These are phyloP conservation scores for Xerocomus brunneocitrinus DNA, from an alignment of 768 basidiomycete species.

Conservation along the genomic window DNA sequence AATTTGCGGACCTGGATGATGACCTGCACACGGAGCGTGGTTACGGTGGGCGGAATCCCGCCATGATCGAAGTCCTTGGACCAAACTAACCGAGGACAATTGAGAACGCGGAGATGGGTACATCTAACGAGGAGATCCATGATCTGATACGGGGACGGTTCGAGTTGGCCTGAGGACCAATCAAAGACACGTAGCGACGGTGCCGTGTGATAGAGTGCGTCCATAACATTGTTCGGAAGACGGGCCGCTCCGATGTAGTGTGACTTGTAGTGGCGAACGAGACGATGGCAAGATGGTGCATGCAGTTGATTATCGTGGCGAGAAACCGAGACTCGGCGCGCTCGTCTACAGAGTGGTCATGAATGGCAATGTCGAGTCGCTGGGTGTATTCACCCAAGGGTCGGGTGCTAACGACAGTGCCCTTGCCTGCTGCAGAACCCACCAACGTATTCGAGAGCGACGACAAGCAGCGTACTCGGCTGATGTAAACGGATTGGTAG, in stretches of 20 bases:
- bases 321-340: conserved; percentile 7
- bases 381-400: conserved; percentile 21
- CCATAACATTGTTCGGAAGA: conserved; percentile 7
- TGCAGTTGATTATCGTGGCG: conserved; percentile 7
- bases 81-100: conserved; percentile 8
- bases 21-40: conserved; percentile 9
- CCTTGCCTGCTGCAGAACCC: conserved; percentile 7
- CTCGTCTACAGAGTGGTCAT: conserved; percentile 5
- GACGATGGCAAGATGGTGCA: conserved; percentile 20
- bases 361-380: conserved; percentile 24
- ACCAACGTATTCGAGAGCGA: conserved; percentile 17
- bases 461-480: conserved; percentile 12
- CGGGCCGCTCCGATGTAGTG: not conserved
- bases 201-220: conserved; percentile 14
- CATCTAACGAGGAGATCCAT: conserved; percentile 8
- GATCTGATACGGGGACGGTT: not conserved
- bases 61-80: not conserved
- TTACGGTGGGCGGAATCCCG: conserved; percentile 10
- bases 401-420: conserved; percentile 5
- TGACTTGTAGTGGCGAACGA: conserved; percentile 14
- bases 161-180: conserved; percentile 2
- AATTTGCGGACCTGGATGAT: not conserved
- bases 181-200: conserved; percentile 20
- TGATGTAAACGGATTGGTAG: conserved; percentile 23
- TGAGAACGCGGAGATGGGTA: conserved; percentile 16